Evolutionary conservation across 148 eudicot genomes (phyloP), one percentile per base, ranked within the genome.

Genomic region (Camellia japonica): DNA sequence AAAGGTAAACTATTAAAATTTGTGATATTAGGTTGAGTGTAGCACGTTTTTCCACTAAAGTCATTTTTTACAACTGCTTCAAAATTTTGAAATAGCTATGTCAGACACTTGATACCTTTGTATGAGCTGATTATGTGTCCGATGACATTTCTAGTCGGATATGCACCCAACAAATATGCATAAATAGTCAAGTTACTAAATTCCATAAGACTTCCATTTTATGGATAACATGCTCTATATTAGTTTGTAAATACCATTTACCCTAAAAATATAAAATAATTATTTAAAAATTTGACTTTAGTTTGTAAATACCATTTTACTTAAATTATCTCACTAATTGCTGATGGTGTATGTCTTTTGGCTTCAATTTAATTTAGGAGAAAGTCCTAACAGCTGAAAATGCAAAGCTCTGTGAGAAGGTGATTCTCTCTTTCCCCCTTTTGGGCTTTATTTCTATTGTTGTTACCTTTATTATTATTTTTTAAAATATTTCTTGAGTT

Each of bases 331-430:
- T 2, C 9, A 44, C 12, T 62, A 6, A 12, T 47, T 76, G 44
- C 18, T 23, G 44, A 51, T 47, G 63, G 3, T 43, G 41, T 30
- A 30, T 30, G 4, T 42, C n/a, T 18, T 56, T 11, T 56, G 30
- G 30, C 30, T 30, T 30, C 30, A 30, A 30, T 43, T 54, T 65
- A 20, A 44, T 86, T 54, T 83, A 92, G 95, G 95, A 82, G 87
- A 92, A 80, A 81, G 63, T 80, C n/a, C 88, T 91, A 44, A 81
- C 85, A 61, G 89, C 93, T 49, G 95, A 91, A 83, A 89, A 91
- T 81, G 80, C 78, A 4, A 83, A 80, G 83, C 91, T 90, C 14
- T 71, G 77, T 54, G 83, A 86, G 79, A 87, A 90, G 95, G 93
- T 90, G 55, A 78, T 42, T 74, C 15, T 70, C 56, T 20, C 16